A percentile compares a stretch with the other conserved stretches of the same genome.
These are phyloP conservation scores for Musa schizocarpa DNA, from an alignment of 176 grass and related monocot genomes.

Conservation along the genomic window DNA sequence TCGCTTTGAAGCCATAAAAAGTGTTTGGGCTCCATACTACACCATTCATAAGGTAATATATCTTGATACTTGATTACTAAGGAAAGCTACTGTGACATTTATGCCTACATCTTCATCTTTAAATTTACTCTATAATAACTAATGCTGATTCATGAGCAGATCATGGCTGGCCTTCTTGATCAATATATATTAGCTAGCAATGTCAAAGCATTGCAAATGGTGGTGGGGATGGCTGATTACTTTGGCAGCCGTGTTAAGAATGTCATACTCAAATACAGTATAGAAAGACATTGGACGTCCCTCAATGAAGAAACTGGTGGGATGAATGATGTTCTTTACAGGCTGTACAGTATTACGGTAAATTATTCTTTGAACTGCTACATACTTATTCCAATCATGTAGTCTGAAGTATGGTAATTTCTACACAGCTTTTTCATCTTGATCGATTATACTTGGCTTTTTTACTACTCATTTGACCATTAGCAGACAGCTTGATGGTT, in stretches of 20 bases:
- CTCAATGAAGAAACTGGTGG: constrained; percentile 98
- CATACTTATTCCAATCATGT: background rate
- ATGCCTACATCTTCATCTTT: background rate
- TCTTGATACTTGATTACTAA: background rate
- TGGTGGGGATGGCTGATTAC: constrained; percentile 76
- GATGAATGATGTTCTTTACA: constrained; percentile 98
- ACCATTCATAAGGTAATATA: constrained; percentile 70
- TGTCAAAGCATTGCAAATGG: constrained; percentile 50
- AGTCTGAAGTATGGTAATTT: background rate
- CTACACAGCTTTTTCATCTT: background rate
- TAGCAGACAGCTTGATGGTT: background rate
- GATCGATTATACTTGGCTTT: background rate
- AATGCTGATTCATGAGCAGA: constrained; percentile 34
- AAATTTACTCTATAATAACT: background rate
- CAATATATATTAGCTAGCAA: constrained; percentile 60
- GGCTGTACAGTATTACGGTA: constrained; percentile 77
- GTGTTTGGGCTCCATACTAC: constrained; percentile 97
- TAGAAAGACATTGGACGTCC: constrained; percentile 77
- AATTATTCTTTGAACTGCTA: background rate
- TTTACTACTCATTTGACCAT: background rate
- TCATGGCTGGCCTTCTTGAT: constrained; percentile 90
- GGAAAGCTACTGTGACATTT: too few species aligned
- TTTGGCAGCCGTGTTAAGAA: constrained; percentile 57
- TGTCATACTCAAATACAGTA: constrained; percentile 56
- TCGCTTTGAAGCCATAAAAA: constrained; percentile 68